Base-by-base conservation (phyloP, 768 basidiomycete genomes). In the Naganishia randhawae region DNA sequence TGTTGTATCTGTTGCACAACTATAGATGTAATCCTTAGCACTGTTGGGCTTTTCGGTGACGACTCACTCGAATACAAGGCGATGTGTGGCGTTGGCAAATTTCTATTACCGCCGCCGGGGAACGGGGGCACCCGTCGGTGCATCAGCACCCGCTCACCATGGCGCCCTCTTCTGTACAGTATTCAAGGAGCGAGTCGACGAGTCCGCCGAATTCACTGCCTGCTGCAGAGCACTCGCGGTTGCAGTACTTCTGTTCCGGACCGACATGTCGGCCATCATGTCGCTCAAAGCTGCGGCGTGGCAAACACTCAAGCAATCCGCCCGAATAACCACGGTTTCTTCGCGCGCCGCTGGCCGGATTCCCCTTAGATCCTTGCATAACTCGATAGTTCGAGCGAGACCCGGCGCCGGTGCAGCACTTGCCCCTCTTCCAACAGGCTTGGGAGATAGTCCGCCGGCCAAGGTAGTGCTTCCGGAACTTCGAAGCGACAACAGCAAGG, bases 401-500 rank as follows among this genome's bases (percentile, higher is more conserved):
- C 57, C 57, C 33, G 10, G 2, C 14, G 31, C 37, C 3, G 10
- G n/a, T n/a, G 37, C 57, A 29, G 22, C 37, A 11, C 35, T 41
- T 14, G n/a, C 57, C 19, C 22, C 37, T 13, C 27, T 39, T 16
- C 6, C 57, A 25, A 6, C 57, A 11, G 45, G 45, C 19, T 25
- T 14, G 25, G 39, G n/a, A 7, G 39, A 61, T 27, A 8, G 1
- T 16, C 13, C 37, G 37, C 57, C 57, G 25, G 37, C 22, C 3
- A 39, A 29, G 25, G 57, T 29, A 14, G 57, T 42, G 5, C 37
- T 61, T 42, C 57, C 57, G 1, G 57, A 41, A 7, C 31, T 61
- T 16, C 37, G 39, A 3, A 13, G 22, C 10, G 37, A 61, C 25
- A 22, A 61, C 22, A 61, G 45, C 41, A 67, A 67, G 54, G 48